phyloP scores from a whole-genome alignment of 2,329 filamentous ascomycete genomes.

The Hypomyces perniciosus region DNA sequence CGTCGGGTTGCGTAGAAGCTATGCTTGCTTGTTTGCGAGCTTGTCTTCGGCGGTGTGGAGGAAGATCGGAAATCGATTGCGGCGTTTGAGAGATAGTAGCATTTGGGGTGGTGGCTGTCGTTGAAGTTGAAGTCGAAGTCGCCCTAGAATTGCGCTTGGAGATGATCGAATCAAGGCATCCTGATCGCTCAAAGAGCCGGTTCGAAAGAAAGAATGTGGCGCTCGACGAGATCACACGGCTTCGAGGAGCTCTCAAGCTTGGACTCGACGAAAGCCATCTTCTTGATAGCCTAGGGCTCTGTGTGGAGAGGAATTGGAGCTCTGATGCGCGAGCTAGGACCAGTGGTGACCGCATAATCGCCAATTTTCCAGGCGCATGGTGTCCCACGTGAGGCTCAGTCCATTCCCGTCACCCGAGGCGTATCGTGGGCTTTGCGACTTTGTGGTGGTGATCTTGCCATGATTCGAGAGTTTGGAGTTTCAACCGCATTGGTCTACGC shows the following conservation, averaged over 20 bases:
- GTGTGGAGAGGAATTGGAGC: constrained; percentile 20
- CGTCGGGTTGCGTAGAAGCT: constrained; percentile 15
- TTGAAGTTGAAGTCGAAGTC: constrained; percentile 21
- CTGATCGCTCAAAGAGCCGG: constrained; percentile 30
- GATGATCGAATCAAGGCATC: constrained; percentile 31
- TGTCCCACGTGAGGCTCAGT: constrained; percentile 21
- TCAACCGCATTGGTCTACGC: neutral
- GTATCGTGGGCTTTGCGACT: neutral
- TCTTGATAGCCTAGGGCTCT: constrained; percentile 15
- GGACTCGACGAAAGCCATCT: constrained; percentile 28
- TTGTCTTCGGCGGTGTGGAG: constrained; percentile 32
- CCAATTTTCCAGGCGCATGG: constrained; percentile 25
- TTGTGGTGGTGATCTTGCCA: constrained; percentile 1
- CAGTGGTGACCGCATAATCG: constrained; percentile 30
- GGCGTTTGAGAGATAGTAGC: constrained; percentile 15
- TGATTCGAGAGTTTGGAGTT: constrained; percentile 6
- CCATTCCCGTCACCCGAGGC: constrained; percentile 18
- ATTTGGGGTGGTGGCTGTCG: constrained; percentile 13
- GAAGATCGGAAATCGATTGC: constrained; percentile 20
- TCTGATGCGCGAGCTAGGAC: constrained; percentile 25
- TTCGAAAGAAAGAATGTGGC: constrained; percentile 32
- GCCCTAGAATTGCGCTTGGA: constrained; percentile 21
- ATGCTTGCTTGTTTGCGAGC: constrained; percentile 22
- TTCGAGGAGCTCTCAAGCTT: constrained; percentile 20
- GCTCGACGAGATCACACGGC: constrained; percentile 14